Evolutionary conservation across 345 rosid genomes (phyloP), one percentile per base, ranked within the genome.

Genomic region (Arabidopsis arenosa): DNA sequence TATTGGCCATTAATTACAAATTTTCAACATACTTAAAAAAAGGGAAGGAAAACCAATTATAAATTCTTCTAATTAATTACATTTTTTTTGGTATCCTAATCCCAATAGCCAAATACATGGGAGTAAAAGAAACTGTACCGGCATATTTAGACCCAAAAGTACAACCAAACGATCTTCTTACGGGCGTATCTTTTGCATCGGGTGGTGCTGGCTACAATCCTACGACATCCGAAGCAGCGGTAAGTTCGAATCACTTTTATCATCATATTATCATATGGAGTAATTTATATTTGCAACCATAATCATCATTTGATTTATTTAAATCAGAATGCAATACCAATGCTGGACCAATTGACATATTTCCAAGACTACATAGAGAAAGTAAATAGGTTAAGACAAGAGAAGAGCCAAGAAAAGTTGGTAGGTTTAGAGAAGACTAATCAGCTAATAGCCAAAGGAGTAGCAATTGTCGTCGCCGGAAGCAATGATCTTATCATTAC

Each of bases 161-260:
- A 59, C 55, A 61, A 63, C 72, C 70, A 36, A 44, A 75, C 5
- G 92, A 88, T 68, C 92, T 92, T 18, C 73, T 71, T 40, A 86
- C 90, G 0, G 96, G 97, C 0, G 93, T 89, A 26, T 81, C 76
- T 64, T 88, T 92, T 65, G 97, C 90, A 35, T 88, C 96, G 0
- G 85, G 88, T 10, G 97, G 88, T 39, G 14, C 84, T 3, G 97
- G 97, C 17, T 92, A 66, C 15, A 85, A 81, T 79, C 88, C 88
- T 36, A 11, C 55, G 21, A 92, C 96, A 28, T 45, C 90, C 17
- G 54, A 68, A 55, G 2, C 79, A 41, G 56, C 5, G 79, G 94
- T 89, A 83, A 70, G 51, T 28, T 61, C 33, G 12, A 15, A 17
- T 49, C 26, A 44, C 49, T 45, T 45, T 45, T 6, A 45, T 23